Evolutionary conservation across 2,329 filamentous ascomycete genomes (phyloP).

Genomic region (Thermoascus crustaceus): DNA sequence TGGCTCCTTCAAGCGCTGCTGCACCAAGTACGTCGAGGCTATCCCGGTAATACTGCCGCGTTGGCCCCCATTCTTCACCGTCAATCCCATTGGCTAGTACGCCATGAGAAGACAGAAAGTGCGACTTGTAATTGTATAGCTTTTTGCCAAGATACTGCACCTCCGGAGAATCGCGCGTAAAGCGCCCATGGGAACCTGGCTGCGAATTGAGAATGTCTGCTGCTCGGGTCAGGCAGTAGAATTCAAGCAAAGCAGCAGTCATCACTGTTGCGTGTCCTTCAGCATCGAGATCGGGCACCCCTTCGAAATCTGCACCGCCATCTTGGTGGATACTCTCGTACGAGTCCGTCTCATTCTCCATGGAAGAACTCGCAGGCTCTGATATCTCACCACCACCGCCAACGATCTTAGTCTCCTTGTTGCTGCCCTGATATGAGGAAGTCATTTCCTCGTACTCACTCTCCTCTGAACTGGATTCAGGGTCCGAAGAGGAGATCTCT

Average conservation of each 20-base stretch:
- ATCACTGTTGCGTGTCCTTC: constrained; percentile 34
- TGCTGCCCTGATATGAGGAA: constrained; percentile 2
- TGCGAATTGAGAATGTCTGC: constrained; percentile 37
- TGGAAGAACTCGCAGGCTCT: too few species aligned
- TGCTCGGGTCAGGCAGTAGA: constrained; percentile 37
- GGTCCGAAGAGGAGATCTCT: constrained; percentile 31
- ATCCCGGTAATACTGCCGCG: constrained; percentile 35
- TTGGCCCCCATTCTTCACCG: constrained; percentile 28
- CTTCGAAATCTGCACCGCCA: constrained; percentile 5
- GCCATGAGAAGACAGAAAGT: constrained; percentile 34
- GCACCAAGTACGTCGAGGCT: constrained; percentile 35
- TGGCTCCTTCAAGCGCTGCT: constrained; percentile 28
- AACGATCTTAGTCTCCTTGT: background rate
- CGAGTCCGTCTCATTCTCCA: constrained; percentile 4
- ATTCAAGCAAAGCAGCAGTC: constrained; percentile 38
- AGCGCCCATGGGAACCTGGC: constrained; percentile 23
- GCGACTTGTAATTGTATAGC: constrained; percentile 35
- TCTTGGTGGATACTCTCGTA: constrained; percentile 16
- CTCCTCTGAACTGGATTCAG: constrained; percentile 22
- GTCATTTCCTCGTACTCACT: constrained; percentile 11
- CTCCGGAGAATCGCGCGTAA: constrained; percentile 35
- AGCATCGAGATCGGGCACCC: constrained; percentile 21
- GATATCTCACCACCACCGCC: constrained; percentile 4
- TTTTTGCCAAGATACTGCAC: constrained; percentile 34
- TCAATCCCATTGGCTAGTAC: constrained; percentile 32